Conservation (phyloP, 1,284 basidiomycete species). For the Xerocomus minutiporus region DNA sequence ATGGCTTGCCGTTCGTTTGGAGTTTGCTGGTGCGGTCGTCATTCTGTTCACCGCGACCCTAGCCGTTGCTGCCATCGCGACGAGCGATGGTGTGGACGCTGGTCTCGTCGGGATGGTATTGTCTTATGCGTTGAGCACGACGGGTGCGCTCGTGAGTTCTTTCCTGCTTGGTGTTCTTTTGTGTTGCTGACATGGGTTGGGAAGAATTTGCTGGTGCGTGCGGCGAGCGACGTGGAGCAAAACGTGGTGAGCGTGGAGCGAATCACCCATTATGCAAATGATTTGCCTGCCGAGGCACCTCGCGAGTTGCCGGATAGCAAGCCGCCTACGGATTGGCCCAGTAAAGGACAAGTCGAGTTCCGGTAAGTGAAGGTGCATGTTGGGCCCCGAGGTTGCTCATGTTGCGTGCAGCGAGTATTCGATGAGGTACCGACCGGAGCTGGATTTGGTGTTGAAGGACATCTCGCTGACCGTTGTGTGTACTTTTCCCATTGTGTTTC, state of each 20-base stretch:
- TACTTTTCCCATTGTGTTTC: not conserved
- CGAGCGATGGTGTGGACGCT: constrained; percentile 70
- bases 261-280: constrained; percentile 64
- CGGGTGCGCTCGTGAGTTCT: constrained; percentile 58
- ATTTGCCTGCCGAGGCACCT: constrained; percentile 75
- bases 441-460: constrained; percentile 75
- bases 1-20: constrained; percentile 75
- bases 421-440: constrained; percentile 77
- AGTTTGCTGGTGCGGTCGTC: constrained; percentile 79
- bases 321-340: constrained; percentile 70
- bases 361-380: constrained; percentile 37
- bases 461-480: constrained; percentile 63
- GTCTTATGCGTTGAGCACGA: constrained; percentile 80
- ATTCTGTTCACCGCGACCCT: constrained; percentile 73
- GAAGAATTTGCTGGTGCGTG: constrained; percentile 87
- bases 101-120: constrained; percentile 90
- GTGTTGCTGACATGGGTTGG: not conserved
- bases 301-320: constrained; percentile 64
- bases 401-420: constrained; percentile 58
- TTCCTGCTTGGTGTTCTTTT: too few species aligned
- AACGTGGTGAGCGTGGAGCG: constrained; percentile 89
- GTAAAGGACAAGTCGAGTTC: constrained; percentile 73
- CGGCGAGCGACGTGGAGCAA: constrained; percentile 88
- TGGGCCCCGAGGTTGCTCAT: not conserved
- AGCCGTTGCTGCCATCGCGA: constrained; percentile 67